Base-by-base conservation (phyloP, 257 asterid genomes). In the Fraxinus pennsylvanica region DNA sequence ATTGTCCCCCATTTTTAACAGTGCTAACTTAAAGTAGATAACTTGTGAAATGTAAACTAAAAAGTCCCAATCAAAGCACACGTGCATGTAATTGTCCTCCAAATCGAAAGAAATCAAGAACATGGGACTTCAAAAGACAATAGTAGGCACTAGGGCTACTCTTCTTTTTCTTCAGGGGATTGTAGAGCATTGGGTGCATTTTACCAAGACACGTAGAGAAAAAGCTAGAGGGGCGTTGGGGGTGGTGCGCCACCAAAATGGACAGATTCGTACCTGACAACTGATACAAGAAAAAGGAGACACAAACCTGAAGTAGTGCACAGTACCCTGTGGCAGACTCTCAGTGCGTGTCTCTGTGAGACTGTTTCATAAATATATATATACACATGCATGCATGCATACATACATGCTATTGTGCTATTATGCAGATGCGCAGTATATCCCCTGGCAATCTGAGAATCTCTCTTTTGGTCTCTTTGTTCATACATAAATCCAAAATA, bases 61-160 rank as follows among this genome's bases (percentile, higher is more conserved):
- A 61, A 32, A 32, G 68, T 41, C 74, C 70, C 59, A 14, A 50
- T 76, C 76, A 80, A 76, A 63, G 38, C 89, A 87, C 91, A 87
- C 91, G 89, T 87, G 91, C 89, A 79, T 33, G 79, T 50, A 68
- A 75, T 82, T 76, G 68, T 71, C 57, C 19, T 41, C 41, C 29
- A 69, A 27, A 76, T 59, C 77, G 74, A 74, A 71, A 33, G 50
- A 82, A 82, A 19, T 12, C 39, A 39, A 30, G 71, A 65, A 27
- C 27, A 72, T 66, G 17, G 63, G 68, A n/a, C 19, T 57, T 21
- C 13, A 19, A 39, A 19, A 39, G 65, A 9, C 2, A 19, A 21
- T 9, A 71, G 10, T 36, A 33, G 75, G 66, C 5, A 17, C 22
- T 61, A 9, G 17, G 32, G 33, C 15, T 61, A 61, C 15, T 21